Base-by-base conservation (phyloP, 2,329 filamentous ascomycete species). In the Sordariomycetes sp. region DNA sequence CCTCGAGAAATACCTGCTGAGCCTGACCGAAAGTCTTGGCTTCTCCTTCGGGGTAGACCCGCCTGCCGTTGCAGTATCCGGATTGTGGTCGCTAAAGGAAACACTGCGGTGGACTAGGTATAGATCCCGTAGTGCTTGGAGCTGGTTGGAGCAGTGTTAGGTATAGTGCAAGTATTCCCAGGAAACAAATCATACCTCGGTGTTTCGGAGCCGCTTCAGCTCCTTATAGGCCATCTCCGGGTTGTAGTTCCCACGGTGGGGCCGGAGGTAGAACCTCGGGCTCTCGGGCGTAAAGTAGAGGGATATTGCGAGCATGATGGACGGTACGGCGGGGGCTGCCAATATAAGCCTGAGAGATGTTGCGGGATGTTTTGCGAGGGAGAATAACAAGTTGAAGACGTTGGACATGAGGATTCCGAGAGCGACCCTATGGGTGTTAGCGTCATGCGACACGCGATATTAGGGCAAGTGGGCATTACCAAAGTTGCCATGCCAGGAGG, bases 401-500 rank as follows among this genome's bases (percentile, higher is more conserved):
- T 65, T 70, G 10, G 69, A 67, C 7, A 70, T 59, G 63, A 70
- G 67, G 45, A 72, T 69, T 3, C 70, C 70, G 36, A 65, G 67
- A 3, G 68, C 67, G 22, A 72, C 70, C 64, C 67, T 63, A 39
- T 17, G 17, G 8, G 34, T 10, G 10, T 24, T 17, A 32, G 51
- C 36, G 8, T 17, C 20, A 5, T 20, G 4, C 24, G 52, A 20
- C 15, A n/a, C 10, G 25, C 34, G 20, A 10, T 24, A 24, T 12
- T 3, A 35, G n/a, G 35, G 22, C 15, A 2, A 12, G 6, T 25
- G 34, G 13, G 8, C 53, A 24, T 59, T 59, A 66, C 71, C 72
- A 75, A 1, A 76, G 63, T 48, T 77, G 74, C 74, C 74, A 77
- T 4, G 72, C 72, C 0, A 77, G 66, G 17, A 76, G 73, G 1